Evolutionary conservation across 768 basidiomycete species (phyloP), one percentile per base, ranked within the genome.

Genomic region (Macrocybe gigantea): DNA sequence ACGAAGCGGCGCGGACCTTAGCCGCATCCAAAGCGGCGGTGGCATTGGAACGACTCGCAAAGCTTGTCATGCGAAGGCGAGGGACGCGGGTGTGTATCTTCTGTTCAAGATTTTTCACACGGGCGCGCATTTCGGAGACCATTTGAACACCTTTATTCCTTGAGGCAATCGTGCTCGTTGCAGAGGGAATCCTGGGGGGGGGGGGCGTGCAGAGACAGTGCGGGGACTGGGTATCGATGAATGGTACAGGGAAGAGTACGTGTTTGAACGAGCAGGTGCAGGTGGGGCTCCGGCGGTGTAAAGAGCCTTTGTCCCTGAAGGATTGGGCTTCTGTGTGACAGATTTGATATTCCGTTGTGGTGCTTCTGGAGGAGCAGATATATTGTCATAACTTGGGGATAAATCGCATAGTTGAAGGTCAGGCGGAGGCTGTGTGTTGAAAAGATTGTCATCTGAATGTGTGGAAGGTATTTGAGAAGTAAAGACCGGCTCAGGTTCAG

Each of bases 41-140:
- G 41, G 61, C 56, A 50, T 68, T 74, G 42, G 73, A 65, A 36
- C 79, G 75, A 44, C 77, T 76, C 39, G 80, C 82, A 45, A 82
- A 79, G 58, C 88, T 89, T 13, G 82, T 83, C 82, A 90, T 87
- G 9, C 89, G 84, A 47, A 92, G 61, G 46, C 89, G 78, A 15
- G 89, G 90, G 44, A 93, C 89, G 38, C 86, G 85, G 38, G 88
- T 89, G 58, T 91, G 88, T 39, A 93, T 87, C 65, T 86, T 88
- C 66, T 89, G 88, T 58, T 92, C 88, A 35, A 93, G 66, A 55
- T 83, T 86, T 59, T 74, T 81, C 31, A 93, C 89, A 44, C 86
- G 77, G 35, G 88, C 88, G 37, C 91, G 80, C 85, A 93, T 90
- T 61, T 93, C 91, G 15, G 87, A 85, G 5, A 92, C 88, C 91